Evolutionary conservation across 2,329 filamentous ascomycete genomes (phyloP), one percentile per base, ranked within the genome.

Genomic region (Talaromyces albobiverticillius): DNA sequence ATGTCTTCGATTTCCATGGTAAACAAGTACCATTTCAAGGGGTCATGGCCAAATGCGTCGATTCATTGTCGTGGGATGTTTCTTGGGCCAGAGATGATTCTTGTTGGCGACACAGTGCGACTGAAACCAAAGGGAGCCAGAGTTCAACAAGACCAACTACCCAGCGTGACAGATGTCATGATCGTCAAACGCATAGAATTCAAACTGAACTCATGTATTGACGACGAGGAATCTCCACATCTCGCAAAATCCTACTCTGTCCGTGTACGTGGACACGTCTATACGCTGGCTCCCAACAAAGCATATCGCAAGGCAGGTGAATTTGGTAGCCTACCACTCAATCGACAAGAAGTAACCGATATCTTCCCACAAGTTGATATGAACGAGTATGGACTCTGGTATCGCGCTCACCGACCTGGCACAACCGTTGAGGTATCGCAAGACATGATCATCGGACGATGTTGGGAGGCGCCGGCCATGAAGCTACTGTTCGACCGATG

Each of bases 41-140:
- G 82, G 0, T 64, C 59, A 1, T 84, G 82, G 80, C 80, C 81
- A 0, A 65, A 78, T 14, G 81, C 79, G 0, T 71, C 67, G 0
- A 72, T 86, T n/a, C 76, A 74, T 50, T 79, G 75, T 54, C 72
- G 75, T 46, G 82, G 79, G 0, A 72, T 84, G 6, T 85, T 77
- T 57, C 64, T 86, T 2, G 83, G 83, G 0, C 62, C 78, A 3
- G 83, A 86, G 61, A 67, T 84, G 26, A 63, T 85, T 10, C 68
- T 74, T 4, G 63, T 79, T 4, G 80, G 80, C 1, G 83, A 86
- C 56, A 68, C 73, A 0, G 76, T 85, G 2, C 79, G 82, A 4
- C 64, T 86, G 3, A 67, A 71, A 52, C 73, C 76, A 50, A 61
- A 51, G 31, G 58, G 52, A 10, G 60, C 55, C 52, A 52, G 16